Base-by-base conservation (phyloP, 345 rosid genomes). In the Theobroma cacao region DNA sequence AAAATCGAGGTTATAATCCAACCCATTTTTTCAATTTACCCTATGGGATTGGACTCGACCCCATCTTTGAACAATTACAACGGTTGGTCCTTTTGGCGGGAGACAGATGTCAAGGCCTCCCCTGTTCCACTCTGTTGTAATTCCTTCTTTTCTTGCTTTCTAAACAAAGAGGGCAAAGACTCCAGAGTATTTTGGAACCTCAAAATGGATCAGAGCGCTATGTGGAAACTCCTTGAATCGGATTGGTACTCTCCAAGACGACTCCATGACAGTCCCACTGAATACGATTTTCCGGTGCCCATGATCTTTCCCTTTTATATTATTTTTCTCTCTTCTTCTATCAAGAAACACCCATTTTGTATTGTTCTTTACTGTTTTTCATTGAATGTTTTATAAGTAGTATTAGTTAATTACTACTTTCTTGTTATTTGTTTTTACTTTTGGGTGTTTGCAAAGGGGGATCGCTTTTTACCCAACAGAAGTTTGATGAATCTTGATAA, bases 401-500 rank as follows among this genome's bases (percentile, higher is more conserved):
- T 6, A 48, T 9, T 28, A 11, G 15, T 2, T 62, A 20, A 5
- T 41, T 13, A 12, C 1, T 50, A 41, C 66, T 74, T 47, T 75
- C 70, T 74, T 75, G 64, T 40, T 6, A 7, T 40, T 79, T 48
- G 53, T 65, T 33, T 33, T 28, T 15, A 3, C 30, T 75, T 79
- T 15, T 59, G 52, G 73, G 33, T 80, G 31, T 52, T 13, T 20
- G 38, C 20, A 17, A 64, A 89, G 89, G 92, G 90, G 11, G 89
- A 84, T 33, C 84, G 88, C 59, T 87, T 86, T 62, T 77, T 87
- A 74, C 90, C 92, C 38, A 89, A 77, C 62, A 69, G 87, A 73
- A 84, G 90, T 84, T 85, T 86, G 85, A 89, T 89, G 89, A 82
- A 89, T 84, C 87, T 89, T 72, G 92, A 87, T 84, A 86, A 85